A percentile compares a stretch with the other conserved stretches of the same genome.
These are phyloP conservation scores for Neurospora cerealis DNA, from an alignment of 495 filamentous ascomycete species.

Conservation along the genomic window DNA sequence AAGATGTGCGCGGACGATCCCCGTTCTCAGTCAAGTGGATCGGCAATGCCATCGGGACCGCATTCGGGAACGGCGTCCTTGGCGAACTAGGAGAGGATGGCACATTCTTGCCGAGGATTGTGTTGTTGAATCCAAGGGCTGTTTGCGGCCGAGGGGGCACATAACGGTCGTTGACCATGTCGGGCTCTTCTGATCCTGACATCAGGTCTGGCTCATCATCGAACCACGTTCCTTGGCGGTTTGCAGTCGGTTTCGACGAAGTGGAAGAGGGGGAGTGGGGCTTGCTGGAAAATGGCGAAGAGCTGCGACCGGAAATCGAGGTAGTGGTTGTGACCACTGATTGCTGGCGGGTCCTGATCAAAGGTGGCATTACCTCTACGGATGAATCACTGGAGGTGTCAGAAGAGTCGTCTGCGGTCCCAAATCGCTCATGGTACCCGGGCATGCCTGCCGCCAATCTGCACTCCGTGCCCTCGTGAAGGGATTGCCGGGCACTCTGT, in stretches of 20 bases:
- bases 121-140: not conserved
- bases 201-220: constrained; percentile 20
- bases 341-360: constrained; percentile 20
- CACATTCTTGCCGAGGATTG: not conserved
- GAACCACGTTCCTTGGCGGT: constrained; percentile 22
- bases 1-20: constrained; percentile 9
- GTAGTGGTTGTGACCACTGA: constrained; percentile 28
- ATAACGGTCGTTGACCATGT: not conserved
- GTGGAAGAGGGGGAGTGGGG: constrained; percentile 8
- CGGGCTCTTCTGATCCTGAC: not conserved
- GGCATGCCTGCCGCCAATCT: not conserved
- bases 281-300: constrained; percentile 16
- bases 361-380: constrained; percentile 13
- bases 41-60: not conserved
- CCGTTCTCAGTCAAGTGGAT: not conserved
- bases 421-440: not conserved
- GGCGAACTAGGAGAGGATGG: not conserved
- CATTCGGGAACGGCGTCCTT: not conserved
- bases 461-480: not conserved
- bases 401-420: not conserved
- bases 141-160: not conserved
- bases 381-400: constrained; percentile 22
- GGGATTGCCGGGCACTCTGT: not conserved
- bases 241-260: constrained; percentile 4
- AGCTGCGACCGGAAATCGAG: constrained; percentile 22